Conservation (phyloP, 805 yeast genomes). For the Saturnispora halmiae region DNA sequence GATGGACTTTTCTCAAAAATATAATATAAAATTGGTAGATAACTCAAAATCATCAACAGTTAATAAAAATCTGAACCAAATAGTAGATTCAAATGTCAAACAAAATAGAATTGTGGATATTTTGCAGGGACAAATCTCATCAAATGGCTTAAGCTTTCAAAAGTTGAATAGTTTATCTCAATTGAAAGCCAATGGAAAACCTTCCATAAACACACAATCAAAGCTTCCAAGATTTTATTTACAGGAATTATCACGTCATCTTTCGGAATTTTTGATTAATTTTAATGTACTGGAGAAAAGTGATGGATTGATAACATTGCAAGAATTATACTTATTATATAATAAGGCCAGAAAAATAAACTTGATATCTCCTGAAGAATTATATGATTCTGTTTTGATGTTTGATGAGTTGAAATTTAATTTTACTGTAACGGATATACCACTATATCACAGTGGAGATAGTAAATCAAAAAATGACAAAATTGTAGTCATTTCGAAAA, state of each 20-base stretch:
- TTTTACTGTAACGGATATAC: slow-evolving; percentile 34
- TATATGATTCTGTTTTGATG: slow-evolving; percentile 49
- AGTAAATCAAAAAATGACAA: slow-evolving; percentile 2
- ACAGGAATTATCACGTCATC: slow-evolving; percentile 68
- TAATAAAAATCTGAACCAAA: slow-evolving; percentile 20
- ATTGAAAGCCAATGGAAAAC: slow-evolving; percentile 13
- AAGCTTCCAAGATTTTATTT: slow-evolving; percentile 24
- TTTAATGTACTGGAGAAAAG: slow-evolving; percentile 36
- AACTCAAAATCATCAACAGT: slow-evolving; percentile 13
- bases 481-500: slow-evolving; percentile 24
- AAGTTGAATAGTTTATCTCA: slow-evolving; percentile 17
- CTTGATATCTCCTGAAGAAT: slow-evolving; percentile 60
- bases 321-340: slow-evolving; percentile 55
- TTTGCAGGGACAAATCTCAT: slow-evolving; percentile 18
- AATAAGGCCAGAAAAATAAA: slow-evolving; percentile 59
- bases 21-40: slow-evolving; percentile 24
- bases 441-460: slow-evolving; percentile 27
- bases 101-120: slow-evolving; percentile 23
- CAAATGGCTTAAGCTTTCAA: slow-evolving; percentile 16
- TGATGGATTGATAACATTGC: slow-evolving; percentile 52
- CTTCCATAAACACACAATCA: slow-evolving; percentile 8
- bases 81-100: slow-evolving; percentile 25
- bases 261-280: slow-evolving; percentile 58
- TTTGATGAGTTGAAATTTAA: slow-evolving; percentile 29
- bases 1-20: slow-evolving; percentile 44